Percentiles rank a stretch among this genome's conserved stretches.
Evolutionary conservation across 345 rosid genomes (phyloP).

Genomic region (Pistacia atlantica): DNA sequence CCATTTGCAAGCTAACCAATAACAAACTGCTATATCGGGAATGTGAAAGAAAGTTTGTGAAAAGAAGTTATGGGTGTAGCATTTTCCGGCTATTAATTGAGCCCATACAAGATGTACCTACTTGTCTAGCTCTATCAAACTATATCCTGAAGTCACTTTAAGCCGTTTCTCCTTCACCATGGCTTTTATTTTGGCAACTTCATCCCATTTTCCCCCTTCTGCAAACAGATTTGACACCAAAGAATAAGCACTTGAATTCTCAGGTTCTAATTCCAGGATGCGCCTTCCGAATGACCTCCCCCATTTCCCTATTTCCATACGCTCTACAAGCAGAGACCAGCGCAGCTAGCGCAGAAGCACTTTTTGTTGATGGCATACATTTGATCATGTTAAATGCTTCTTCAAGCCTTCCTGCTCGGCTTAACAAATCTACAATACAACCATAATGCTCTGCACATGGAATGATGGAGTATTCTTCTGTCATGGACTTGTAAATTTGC

Average conservation of each 20-base stretch:
- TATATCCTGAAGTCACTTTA: conserved; percentile 27
- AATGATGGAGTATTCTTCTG: conserved; percentile 22
- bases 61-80: too few relatives aligned
- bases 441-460: conserved; percentile 31
- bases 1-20: too few relatives aligned
- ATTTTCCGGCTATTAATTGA: too few relatives aligned
- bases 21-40: too few relatives aligned
- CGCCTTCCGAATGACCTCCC: conserved; percentile 30
- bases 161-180: conserved; percentile 23
- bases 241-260: conserved; percentile 27
- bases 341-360: conserved; percentile 29
- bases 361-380: conserved; percentile 23
- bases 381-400: conserved; percentile 30
- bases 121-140: conserved; percentile 8
- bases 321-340: conserved; percentile 40
- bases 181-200: conserved; percentile 29
- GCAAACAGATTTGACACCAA: conserved; percentile 35
- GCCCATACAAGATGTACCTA: too few relatives aligned
- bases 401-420: conserved; percentile 41
- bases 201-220: conserved; percentile 39
- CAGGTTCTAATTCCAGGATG: conserved; percentile 30
- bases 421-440: conserved; percentile 37
- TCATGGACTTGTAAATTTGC: conserved; percentile 29
- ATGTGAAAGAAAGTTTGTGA: too few relatives aligned
- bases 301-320: conserved; percentile 25